Evolutionary conservation across 2,329 filamentous ascomycete genomes (phyloP).

Genomic region (Rutstroemia sp.): DNA sequence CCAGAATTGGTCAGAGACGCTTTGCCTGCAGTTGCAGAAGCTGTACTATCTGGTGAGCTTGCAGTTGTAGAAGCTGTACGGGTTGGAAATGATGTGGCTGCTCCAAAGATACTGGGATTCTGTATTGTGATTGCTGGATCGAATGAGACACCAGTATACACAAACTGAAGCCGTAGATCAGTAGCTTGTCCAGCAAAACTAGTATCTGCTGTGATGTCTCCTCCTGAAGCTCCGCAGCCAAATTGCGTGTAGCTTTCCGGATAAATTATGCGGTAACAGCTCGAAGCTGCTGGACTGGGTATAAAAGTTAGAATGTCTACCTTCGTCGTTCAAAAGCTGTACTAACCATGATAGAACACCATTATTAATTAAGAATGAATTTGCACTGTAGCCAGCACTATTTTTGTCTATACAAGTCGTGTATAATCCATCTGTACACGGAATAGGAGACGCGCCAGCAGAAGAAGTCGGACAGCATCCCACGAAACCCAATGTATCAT

Average conservation of each 20-base stretch:
- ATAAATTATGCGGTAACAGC: slow-evolving; percentile 26
- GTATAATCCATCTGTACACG: slow-evolving; percentile 26
- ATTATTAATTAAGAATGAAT: slow-evolving; percentile 19
- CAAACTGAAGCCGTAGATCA: slow-evolving; percentile 22
- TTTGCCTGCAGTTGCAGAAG: slow-evolving; percentile 1
- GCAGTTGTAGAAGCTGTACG: not conserved
- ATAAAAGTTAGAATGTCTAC: slow-evolving; percentile 12
- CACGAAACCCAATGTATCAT: slow-evolving; percentile 23
- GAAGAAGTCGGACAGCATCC: slow-evolving; percentile 25
- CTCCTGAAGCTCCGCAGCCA: slow-evolving; percentile 21
- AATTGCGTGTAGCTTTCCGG: slow-evolving; percentile 25
- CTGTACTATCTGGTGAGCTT: slow-evolving; percentile 3
- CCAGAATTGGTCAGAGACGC: not conserved
- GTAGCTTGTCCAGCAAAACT: slow-evolving; percentile 23
- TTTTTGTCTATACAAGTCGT: slow-evolving; percentile 26
- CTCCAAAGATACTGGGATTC: slow-evolving; percentile 3
- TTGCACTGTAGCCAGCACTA: slow-evolving; percentile 20
- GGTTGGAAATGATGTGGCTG: slow-evolving; percentile 6
- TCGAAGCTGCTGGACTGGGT: slow-evolving; percentile 14
- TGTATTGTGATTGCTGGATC: slow-evolving; percentile 8
- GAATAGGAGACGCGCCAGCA: slow-evolving; percentile 11
- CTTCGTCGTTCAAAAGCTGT: not conserved
- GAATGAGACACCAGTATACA: slow-evolving; percentile 24
- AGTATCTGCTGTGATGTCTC: slow-evolving; percentile 20
- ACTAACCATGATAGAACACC: slow-evolving; percentile 26